Evolutionary conservation across 1,284 basidiomycete genomes (phyloP), one percentile per base, ranked within the genome.

Genomic region (Sporisorium exsertum): DNA sequence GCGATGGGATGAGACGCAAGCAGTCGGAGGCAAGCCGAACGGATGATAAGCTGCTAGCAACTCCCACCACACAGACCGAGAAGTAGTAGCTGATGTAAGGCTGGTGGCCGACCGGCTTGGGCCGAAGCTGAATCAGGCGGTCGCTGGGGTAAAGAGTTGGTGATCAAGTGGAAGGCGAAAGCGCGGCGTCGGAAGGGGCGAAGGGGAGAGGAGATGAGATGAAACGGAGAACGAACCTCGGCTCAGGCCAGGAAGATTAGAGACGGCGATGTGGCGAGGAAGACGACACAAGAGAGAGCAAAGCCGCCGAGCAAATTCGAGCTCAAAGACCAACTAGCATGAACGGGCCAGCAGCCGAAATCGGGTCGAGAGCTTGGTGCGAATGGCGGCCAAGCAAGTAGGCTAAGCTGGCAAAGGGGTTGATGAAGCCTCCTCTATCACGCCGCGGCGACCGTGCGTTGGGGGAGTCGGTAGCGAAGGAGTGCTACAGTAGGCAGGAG

Each of bases 131-230:
- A 46, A 22, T 26, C 18, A 46, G 43, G 45, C 45, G 45, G 40
- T 43, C 40, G 40, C 40, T 43, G 10, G 7, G 40, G 9, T 9
- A 3, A 2, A 43, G n/a, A 20, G 18, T 9, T 5, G 18, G 40
- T 43, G 40, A 43, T 43, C 15, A 20, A 20, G 7, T 20, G 40
- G 3, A 20, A 20, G 47, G 29, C 29, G 27, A 29, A 50, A 20
- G 49, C 29, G 29, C 49, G 49, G 29, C 27, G 49, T 50, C 49
- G 49, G 29, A 50, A 32, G 49, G 29, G 20, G 49, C 49, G 49
- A 50, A 32, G 49, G 5, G 27, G 18, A 50, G 9, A 4, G 16
- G 9, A 50, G 49, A 50, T 2, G n/a, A 43, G 40, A 43, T 13
- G 9, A 20, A 20, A 16, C 20, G 16, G 9, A 43, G n/a, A n/a